Evolutionary conservation across 805 yeast species (phyloP).

Genomic region (Sporopachydermia lactativora): DNA sequence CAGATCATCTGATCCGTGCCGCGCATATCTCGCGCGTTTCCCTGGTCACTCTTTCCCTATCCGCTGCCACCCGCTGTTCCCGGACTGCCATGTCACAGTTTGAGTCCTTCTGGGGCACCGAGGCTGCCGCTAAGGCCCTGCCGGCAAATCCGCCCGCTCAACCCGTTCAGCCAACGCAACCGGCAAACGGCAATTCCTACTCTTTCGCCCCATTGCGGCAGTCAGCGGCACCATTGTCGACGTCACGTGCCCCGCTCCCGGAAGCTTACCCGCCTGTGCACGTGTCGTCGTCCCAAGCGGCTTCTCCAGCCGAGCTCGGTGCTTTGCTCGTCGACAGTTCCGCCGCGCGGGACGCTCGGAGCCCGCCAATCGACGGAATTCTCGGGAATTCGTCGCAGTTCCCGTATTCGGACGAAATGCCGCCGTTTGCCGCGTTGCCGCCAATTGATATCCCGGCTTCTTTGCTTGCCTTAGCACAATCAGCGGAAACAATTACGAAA

Average conservation of each 20-base stretch:
- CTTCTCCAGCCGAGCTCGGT: not conserved
- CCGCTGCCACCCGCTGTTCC: too few relatives aligned
- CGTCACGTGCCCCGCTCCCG: not conserved
- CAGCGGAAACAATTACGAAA: not conserved
- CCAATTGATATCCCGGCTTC: not conserved
- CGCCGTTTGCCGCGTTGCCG: not conserved
- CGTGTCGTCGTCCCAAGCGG: not conserved
- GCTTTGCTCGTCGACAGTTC: not conserved
- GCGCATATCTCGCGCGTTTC: too few relatives aligned
- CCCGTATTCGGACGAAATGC: not conserved
- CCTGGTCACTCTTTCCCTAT: too few relatives aligned
- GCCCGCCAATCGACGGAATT: not conserved
- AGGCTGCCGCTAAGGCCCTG: not conserved
- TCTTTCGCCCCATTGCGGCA: not conserved
- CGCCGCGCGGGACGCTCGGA: not conserved
- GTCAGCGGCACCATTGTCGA: not conserved
- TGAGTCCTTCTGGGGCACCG: constrained; percentile 1
- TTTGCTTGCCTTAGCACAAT: not conserved
- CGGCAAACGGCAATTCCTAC: not conserved
- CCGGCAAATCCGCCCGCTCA: not conserved
- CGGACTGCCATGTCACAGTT: not conserved
- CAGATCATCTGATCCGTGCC: too few relatives aligned
- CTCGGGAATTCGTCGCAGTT: not conserved
- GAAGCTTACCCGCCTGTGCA: not conserved
- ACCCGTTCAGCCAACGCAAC: not conserved